Base-by-base conservation (phyloP, 1,139 yeast species). In the Taphrina wiesneri region DNA sequence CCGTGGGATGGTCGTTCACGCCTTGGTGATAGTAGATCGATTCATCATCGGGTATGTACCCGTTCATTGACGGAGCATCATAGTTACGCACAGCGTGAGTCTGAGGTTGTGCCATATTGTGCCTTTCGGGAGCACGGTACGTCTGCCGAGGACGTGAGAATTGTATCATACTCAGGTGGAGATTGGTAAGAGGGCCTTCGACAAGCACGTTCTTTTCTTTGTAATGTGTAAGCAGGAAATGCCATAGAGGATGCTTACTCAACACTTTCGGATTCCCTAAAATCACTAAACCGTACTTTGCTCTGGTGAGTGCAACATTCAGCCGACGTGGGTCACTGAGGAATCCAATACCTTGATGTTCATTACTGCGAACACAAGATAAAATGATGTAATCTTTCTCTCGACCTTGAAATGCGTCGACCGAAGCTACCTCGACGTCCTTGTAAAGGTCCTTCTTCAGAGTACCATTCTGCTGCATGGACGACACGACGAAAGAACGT, bases 371-470 rank as follows among this genome's bases (percentile, higher is more conserved):
- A 56, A 91, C 97, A 81, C 97, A 91, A 34, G 96, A 87, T 67
- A 92, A 77, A 65, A 92, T 88, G 69, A 92, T 90, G 73, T 85
- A 90, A 74, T 92, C 96, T 76, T 92, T 92, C 76, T 92, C 98
- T 70, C 97, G 84, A 57, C 98, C 98, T 78, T 92, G 97, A 82
- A 92, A 92, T 0, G 97, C 96, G 78, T 92, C 97, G 43, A 92
- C 97, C 54, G 96, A 87, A 17, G 95, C 90, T 32, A 92, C 92
- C 77, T 92, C 98, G 57, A 92, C 88, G 62, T 83, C 85, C 64
- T 81, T 76, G 75, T 90, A 90, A 57, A 85, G 77, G 1, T 86
- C 87, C 71, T 84, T 85, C 30, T 80, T 76, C 74, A 88, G 74
- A 0, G 90, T 79, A 25, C 93, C 88, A 72, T 86, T 86, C 79